These are phyloP conservation scores for Aureobasidium sp. DNA, from an alignment of 2,329 filamentous ascomycete genomes.

Conservation along the genomic window DNA sequence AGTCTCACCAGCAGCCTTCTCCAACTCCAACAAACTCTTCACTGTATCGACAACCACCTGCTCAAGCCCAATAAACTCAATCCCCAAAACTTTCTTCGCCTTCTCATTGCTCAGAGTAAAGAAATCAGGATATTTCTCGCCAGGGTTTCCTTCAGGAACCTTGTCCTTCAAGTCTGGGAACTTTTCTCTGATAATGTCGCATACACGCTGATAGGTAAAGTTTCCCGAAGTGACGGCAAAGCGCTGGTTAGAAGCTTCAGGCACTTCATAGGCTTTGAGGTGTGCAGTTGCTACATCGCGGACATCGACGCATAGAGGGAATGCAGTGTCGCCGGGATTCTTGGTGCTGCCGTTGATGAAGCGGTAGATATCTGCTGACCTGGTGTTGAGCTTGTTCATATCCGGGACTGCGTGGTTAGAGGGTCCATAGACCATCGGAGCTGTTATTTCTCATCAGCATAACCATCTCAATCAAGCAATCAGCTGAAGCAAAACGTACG, in stretches of 20 bases:
- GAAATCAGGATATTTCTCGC: slow-evolving; percentile 33
- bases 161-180: slow-evolving; percentile 40
- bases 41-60: slow-evolving; percentile 55
- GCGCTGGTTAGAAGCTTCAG: slow-evolving; percentile 23
- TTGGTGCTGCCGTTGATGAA: slow-evolving; percentile 4
- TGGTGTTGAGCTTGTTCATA: neutral
- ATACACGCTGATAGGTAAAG: slow-evolving; percentile 51
- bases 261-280: slow-evolving; percentile 25
- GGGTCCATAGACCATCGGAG: neutral
- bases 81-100: slow-evolving; percentile 40
- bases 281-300: slow-evolving; percentile 30
- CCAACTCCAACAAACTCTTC: slow-evolving; percentile 36
- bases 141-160: slow-evolving; percentile 17
- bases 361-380: slow-evolving; percentile 21
- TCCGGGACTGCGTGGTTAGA: neutral
- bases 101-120: slow-evolving; percentile 29
- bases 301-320: slow-evolving; percentile 24
- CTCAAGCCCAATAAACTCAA: slow-evolving; percentile 53
- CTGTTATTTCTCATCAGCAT: neutral
- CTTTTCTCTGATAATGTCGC: slow-evolving; percentile 44
- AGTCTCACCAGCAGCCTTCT: neutral
- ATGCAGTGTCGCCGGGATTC: neutral
- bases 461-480: neutral
- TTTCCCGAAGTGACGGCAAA: slow-evolving; percentile 50
- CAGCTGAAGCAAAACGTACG: neutral